phyloP scores from a whole-genome alignment of 2,329 filamentous ascomycete species.

The Sordariomycetes sp. region DNA sequence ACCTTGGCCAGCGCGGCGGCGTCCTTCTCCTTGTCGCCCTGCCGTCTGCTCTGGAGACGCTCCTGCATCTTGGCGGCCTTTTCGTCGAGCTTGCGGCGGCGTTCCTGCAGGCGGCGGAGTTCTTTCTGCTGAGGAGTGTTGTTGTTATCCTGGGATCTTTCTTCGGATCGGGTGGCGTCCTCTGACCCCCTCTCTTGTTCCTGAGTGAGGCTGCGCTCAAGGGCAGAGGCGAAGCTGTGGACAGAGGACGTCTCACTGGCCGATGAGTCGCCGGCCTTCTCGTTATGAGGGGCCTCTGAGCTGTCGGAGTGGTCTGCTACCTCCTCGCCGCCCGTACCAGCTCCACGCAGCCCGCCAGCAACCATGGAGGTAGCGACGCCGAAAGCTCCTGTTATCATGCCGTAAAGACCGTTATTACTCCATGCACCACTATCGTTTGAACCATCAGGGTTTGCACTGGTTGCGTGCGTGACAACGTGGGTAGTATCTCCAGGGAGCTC shows the following conservation, averaged over 20 bases:
- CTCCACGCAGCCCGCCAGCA: conserved; percentile 21
- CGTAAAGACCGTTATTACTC: conserved; percentile 40
- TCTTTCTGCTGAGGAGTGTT: conserved; percentile 44
- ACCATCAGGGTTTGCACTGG: not conserved
- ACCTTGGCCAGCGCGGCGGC: conserved; percentile 43
- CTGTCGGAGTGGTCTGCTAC: conserved; percentile 14
- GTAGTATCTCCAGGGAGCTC: not conserved
- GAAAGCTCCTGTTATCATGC: conserved; percentile 44
- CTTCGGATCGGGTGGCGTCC: conserved; percentile 24
- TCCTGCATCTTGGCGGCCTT: conserved; percentile 49
- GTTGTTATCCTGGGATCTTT: conserved; percentile 14
- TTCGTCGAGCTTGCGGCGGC: conserved; percentile 52
- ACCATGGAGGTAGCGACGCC: conserved; percentile 39
- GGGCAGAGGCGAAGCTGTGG: conserved; percentile 39
- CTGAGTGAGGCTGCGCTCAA: conserved; percentile 23
- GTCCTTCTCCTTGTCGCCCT: conserved; percentile 41
- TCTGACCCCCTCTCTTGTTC: conserved; percentile 16
- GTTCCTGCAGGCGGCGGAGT: conserved; percentile 52
- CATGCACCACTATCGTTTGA: conserved; percentile 1
- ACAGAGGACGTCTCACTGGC: conserved; percentile 36
- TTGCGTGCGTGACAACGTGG: no score
- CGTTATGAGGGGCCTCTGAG: conserved; percentile 11
- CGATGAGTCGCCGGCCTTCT: conserved; percentile 12
- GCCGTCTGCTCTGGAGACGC: conserved; percentile 32
- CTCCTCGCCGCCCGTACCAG: conserved; percentile 15